A percentile compares a stretch with the other conserved stretches of the same genome.
Evolutionary conservation across 352 stramenopile genomes (phyloP).

Genomic region (Phytopythium kandeliae): DNA sequence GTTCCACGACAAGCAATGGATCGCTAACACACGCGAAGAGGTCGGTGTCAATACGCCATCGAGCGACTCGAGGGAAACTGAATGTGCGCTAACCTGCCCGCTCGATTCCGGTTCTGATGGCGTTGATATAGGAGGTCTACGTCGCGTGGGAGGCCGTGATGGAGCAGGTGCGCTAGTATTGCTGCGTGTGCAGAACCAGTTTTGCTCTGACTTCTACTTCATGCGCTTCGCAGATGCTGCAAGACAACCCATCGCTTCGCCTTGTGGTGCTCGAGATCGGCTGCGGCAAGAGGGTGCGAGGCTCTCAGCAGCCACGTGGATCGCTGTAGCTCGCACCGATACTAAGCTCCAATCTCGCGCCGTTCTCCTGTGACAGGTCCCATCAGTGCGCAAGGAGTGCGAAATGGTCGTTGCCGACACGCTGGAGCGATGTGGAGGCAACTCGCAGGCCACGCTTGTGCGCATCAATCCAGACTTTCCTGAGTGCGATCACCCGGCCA

Average conservation of each 20-base stretch:
- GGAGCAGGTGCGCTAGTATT: conserved; percentile 37
- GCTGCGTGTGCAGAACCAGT: not conserved
- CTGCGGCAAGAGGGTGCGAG: conserved; percentile 36
- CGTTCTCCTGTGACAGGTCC: conserved; percentile 24
- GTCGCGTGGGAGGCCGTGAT: conserved; percentile 74
- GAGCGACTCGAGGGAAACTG: not conserved
- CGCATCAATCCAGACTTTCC: conserved; percentile 73
- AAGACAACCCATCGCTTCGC: conserved; percentile 46
- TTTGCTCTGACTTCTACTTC: not conserved
- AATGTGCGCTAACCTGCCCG: not conserved
- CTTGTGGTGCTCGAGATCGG: conserved; percentile 83
- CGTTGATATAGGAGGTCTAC: conserved; percentile 41
- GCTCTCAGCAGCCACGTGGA: not conserved
- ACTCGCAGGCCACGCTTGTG: conserved; percentile 50
- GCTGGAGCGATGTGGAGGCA: conserved; percentile 40
- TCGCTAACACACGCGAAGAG: conserved; percentile 63
- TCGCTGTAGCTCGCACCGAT: not conserved
- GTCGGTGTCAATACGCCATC: conserved; percentile 12
- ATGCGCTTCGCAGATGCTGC: conserved; percentile 41
- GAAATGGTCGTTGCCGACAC: conserved; percentile 78
- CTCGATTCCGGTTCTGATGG: not conserved
- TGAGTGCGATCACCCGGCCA: conserved; percentile 42
- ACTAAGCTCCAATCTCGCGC: not conserved
- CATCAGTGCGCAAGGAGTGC: conserved; percentile 69
- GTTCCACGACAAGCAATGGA: conserved; percentile 87